Base-by-base conservation (phyloP, 2,329 filamentous ascomycete genomes). In the Samsoniella hepiali region DNA sequence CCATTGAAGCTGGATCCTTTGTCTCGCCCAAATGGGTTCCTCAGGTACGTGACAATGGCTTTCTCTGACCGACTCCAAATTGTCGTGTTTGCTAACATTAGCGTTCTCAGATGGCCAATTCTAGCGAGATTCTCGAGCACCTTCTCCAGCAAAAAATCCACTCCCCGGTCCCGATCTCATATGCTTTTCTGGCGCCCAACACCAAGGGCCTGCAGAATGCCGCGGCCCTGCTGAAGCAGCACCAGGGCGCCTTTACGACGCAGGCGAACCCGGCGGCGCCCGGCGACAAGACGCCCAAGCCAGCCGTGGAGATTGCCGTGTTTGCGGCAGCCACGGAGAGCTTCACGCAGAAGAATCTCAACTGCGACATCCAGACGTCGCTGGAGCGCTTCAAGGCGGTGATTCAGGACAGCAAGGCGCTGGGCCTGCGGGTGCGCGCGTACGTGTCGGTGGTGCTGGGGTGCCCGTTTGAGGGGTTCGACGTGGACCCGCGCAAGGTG, bases 1-100 rank as follows among this genome's bases (percentile, higher is more conserved):
- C 87, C 3, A 94, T 96, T 66, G 91, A 96, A 74, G 88, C 90
- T 22, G 92, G 91, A 1, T 91, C 90, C 1, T 92, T 96, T 71
- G 91, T 96, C 10, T 85, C 89, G 54, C 90, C 91, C 1, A 92
- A 91, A 84, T 93, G 90, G 85, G 88, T 93, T 57, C 91, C 92
- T 3, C 92, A 95, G 81, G 86, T 91, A 70, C n/a, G 38, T 49
- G 15, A n/a, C 47, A 53, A 44, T 55, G n/a, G 13, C 40, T 31
- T 27, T 27, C 11, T 2, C n/a, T 2, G 57, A 8, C 38, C 15
- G 29, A 45, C n/a, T 22, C 5, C 22, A 11, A 45, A 17, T 22
- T n/a, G 9, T 7, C 22, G 7, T 36, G 51, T 55, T 38, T 62
- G 53, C 65, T 70, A 62, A 70, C 65, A 27, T 38, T 27, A 22